Evolutionary conservation across 129 eudicot species (phyloP), one percentile per base, ranked within the genome.

Genomic region (Chrysanthemum makinoi): DNA sequence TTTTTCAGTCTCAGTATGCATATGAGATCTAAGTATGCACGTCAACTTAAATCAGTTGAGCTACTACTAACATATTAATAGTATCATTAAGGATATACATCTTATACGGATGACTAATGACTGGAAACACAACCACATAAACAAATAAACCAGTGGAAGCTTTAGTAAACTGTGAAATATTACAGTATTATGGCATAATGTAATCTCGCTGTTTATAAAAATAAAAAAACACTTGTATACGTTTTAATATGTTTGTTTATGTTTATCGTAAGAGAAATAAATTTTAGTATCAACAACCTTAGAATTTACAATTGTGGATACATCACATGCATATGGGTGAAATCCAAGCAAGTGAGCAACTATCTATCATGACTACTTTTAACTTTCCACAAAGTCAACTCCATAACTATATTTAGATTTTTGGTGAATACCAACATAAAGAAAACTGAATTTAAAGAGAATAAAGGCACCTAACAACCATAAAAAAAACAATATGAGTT

Each of bases 321-420:
- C 70, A 61, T 24, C 28, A 59, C 7, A 61, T 28, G 57, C 58
- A 62, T 48, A 51, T 70, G 66, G 75, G 76, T 77, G 72, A 77
- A 70, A 71, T 19, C 77, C 77, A 77, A 77, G 81, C 76, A 77
- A 66, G 8, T 35, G 5, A 77, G 81, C 76, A 77, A 66, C 44
- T 35, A 35, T 55, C 72, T 70, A 63, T 77, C 54, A 77, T 70
- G 67, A 14, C 66, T 63, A 59, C 77, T 70, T 77, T 77, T 77
- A 12, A 26, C 77, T 77, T 77, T 77, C 66, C 11, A 47, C 52
- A 77, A 77, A 77, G 81, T 77, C 81, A 77, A 77, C 81, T 46
- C 81, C 48, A 64, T 12, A 62, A 74, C 78, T 55, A 58, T 39
- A 43, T 71, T 35, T 35, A 35, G 44, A 5, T 0, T 35, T 35